A percentile compares a stretch with the other conserved stretches of the same genome.
These are phyloP conservation scores for Butyriboletus appendiculatus DNA, from an alignment of 1,284 basidiomycete species.

Conservation along the genomic window DNA sequence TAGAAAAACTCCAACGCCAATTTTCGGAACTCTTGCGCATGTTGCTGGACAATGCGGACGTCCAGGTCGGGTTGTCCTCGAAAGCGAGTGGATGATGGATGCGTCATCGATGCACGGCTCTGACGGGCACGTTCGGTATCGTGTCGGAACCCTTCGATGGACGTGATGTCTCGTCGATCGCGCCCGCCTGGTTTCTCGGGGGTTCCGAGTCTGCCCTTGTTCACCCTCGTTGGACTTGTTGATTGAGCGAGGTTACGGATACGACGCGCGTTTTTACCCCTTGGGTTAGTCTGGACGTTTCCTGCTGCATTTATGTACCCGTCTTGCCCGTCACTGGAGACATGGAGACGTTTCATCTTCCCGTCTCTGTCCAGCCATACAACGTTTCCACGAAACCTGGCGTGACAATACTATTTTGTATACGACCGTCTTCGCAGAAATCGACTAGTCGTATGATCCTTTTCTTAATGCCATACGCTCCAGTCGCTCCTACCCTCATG, in stretches of 20 bases:
- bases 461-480: neutral
- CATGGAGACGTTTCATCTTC: neutral
- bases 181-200: no score
- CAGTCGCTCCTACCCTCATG: conserved; percentile 30
- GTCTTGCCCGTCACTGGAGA: neutral
- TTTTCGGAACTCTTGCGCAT: conserved; percentile 58
- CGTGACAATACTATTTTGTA: neutral
- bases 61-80: conserved; percentile 27
- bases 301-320: neutral
- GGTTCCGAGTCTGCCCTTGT: no score
- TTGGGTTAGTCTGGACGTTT: neutral
- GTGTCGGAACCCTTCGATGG: neutral
- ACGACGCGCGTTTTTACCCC: neutral
- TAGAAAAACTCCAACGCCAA: conserved; percentile 63
- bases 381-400: neutral
- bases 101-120: neutral
- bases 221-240: neutral
- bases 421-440: neutral
- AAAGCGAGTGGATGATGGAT: neutral
- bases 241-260: neutral
- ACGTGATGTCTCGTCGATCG: neutral
- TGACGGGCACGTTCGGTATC: no score
- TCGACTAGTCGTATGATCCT: neutral
- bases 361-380: neutral
- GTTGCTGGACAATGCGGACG: conserved; percentile 59